Conservation (phyloP, 1,139 yeast species). For the Sugiyamaella sp. region DNA sequence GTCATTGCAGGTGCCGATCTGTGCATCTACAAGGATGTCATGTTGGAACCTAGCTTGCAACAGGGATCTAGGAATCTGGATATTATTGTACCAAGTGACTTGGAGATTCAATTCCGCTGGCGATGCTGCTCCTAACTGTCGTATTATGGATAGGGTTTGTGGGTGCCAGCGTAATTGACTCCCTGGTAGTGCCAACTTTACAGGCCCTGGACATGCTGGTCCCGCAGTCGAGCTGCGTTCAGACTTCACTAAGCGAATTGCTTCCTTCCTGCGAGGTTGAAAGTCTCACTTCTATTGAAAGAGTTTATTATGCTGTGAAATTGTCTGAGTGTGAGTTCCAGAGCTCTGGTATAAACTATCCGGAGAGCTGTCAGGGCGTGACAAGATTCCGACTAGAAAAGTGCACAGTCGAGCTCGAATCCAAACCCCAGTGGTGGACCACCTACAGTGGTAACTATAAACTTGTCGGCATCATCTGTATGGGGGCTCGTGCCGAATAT, state of each 20-base stretch:
- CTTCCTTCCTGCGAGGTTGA: constrained; percentile 11
- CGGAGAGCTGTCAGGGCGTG: constrained; percentile 32
- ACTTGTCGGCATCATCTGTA: constrained; percentile 39
- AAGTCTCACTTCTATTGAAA: constrained; percentile 21
- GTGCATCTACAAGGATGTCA: too few relatives aligned
- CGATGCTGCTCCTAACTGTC: not conserved
- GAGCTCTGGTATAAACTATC: constrained; percentile 38
- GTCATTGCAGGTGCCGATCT: too few relatives aligned
- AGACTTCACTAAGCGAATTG: not conserved
- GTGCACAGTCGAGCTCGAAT: constrained; percentile 38
- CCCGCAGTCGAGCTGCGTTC: constrained; percentile 8
- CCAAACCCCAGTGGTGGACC: constrained; percentile 46
- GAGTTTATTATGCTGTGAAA: constrained; percentile 36
- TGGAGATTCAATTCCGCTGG: too few relatives aligned
- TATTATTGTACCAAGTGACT: too few relatives aligned
- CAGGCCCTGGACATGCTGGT: constrained; percentile 11
- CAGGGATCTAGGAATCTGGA: too few relatives aligned
- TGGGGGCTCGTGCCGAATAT: constrained; percentile 28
- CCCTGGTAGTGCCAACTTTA: not conserved
- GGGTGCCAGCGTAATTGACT: not conserved
- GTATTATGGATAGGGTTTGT: not conserved
- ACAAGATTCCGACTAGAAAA: not conserved
- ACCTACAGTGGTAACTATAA: constrained; percentile 44
- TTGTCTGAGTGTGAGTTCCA: constrained; percentile 42
- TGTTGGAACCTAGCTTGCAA: too few relatives aligned